Base-by-base conservation (phyloP, 805 yeast genomes). In the Pichia deserticola region DNA sequence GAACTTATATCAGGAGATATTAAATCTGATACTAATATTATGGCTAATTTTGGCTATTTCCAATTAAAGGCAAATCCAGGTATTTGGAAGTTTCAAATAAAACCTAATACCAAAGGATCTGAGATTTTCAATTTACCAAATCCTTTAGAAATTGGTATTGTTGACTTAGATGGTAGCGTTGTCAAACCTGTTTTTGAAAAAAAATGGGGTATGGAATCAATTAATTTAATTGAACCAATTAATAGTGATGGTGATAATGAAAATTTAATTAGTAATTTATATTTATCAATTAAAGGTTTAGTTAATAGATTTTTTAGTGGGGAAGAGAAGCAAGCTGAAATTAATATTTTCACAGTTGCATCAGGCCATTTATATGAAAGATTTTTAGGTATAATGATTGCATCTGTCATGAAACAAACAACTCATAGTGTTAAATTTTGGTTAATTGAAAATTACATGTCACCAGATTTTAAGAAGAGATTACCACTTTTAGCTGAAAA, bases 31-130 rank as follows among this genome's bases (percentile, higher is more conserved):
- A 84, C 96, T 0, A 70, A 67, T 37, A 81, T 89, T 1, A 86
- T 92, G 93, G 76, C 82, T 1, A 83, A 86, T 38, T 71, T 84
- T 54, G 97, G 97, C 0, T 92, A 92, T 64, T 78, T 85, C 48
- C 97, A 90, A 65, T 69, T 93, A 42, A 78, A 78, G 54, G 81
- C 85, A 0, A 72, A 71, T 45, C 93, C 95, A 1, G 96, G 96
- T 0, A 42, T 72, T 4, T 86, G 87, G 84, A 62, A 67, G 2
- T 61, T 87, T n/a, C 56, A 59, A 1, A 58, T 82, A 11, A 75
- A 76, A 52, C 57, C 61, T 9, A 61, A 61, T 4, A 72, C 78
- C 2, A 56, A 65, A 43, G 63, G 84, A 1, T 59, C 68, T 5
- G 69, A 70, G 1, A 67, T 78, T 27, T 80, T 68, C 53, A 51